Evolutionary conservation across 179 eudicot species (phyloP).

Genomic region (Actinidia arguta): DNA sequence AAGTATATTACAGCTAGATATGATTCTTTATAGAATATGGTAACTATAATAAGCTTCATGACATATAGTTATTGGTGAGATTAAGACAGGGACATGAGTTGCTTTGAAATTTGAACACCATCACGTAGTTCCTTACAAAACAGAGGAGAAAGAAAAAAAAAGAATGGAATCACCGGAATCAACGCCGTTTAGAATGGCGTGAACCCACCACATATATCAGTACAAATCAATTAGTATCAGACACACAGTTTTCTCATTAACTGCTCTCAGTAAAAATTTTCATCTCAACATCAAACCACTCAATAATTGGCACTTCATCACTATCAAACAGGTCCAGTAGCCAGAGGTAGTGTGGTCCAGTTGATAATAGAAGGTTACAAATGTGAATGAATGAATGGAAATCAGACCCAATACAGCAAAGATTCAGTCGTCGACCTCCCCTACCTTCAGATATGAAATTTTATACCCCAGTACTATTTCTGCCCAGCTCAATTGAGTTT

Average conservation of each 20-base stretch:
- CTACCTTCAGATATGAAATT: not conserved
- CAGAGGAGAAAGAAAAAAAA: constrained; percentile 20
- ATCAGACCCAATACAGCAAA: not conserved
- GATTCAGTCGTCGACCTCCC: not conserved
- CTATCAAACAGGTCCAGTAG: not conserved
- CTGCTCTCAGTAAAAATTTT: too few species aligned
- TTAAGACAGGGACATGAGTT: constrained; percentile 17
- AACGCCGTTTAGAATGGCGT: constrained; percentile 53
- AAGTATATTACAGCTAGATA: constrained; percentile 5
- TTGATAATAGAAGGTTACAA: not conserved
- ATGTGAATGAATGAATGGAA: constrained; percentile 3
- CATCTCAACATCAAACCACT: not conserved
- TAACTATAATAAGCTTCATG: constrained; percentile 15
- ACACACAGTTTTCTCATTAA: too few species aligned
- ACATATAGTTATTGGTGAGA: constrained; percentile 22
- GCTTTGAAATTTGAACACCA: constrained; percentile 18
- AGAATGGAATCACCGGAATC: constrained; percentile 52
- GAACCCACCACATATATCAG: constrained; percentile 30
- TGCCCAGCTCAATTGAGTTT: too few species aligned
- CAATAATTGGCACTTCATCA: constrained; percentile 11
- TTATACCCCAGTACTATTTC: too few species aligned
- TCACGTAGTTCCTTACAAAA: constrained; percentile 14
- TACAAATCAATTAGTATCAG: not conserved
- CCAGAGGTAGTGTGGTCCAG: constrained; percentile 1
- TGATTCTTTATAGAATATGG: constrained; percentile 18